Conservation (phyloP, 2,329 filamentous ascomycete genomes). For the Juglanconis oblonga region DNA sequence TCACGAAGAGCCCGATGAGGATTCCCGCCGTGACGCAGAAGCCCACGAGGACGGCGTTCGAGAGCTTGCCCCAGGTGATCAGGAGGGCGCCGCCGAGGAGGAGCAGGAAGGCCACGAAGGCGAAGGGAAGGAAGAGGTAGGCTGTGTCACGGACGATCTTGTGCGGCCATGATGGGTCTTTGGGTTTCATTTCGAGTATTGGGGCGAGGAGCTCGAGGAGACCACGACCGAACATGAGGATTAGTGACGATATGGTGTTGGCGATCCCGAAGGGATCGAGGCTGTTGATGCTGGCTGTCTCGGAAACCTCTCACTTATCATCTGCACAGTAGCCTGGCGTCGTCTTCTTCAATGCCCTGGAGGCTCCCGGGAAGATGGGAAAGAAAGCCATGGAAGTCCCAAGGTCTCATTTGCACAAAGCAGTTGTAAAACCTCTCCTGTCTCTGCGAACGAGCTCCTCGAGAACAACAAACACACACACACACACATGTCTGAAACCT, state of each 20-base stretch:
- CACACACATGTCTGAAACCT: not conserved
- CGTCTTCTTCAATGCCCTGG: not conserved
- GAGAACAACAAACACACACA: not conserved
- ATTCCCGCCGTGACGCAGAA: conserved; percentile 5
- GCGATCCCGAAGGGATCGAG: not conserved
- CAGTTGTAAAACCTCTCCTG: conserved; percentile 4
- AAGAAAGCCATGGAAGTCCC: not conserved
- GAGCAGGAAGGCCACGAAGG: not conserved
- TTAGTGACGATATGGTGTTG: not conserved
- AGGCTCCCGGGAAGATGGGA: not conserved
- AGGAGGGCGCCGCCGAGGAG: conserved; percentile 4
- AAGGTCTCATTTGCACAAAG: not conserved
- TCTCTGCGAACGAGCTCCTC: not conserved
- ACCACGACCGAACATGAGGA: conserved; percentile 1
- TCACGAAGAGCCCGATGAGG: conserved; percentile 3
- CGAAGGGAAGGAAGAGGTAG: conserved; percentile 11
- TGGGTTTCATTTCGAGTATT: not conserved
- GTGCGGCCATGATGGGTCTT: not conserved
- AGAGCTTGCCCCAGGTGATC: conserved; percentile 5
- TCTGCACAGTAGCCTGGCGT: not conserved
- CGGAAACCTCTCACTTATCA: not conserved
- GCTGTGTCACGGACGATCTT: conserved; percentile 5
- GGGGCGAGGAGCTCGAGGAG: not conserved
- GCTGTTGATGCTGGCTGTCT: not conserved
- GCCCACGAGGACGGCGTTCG: conserved; percentile 4